Percentiles rank a stretch among this genome's conserved stretches.
Conservation (phyloP, 768 basidiomycete species). For the Butyriboletus loyo region DNA sequence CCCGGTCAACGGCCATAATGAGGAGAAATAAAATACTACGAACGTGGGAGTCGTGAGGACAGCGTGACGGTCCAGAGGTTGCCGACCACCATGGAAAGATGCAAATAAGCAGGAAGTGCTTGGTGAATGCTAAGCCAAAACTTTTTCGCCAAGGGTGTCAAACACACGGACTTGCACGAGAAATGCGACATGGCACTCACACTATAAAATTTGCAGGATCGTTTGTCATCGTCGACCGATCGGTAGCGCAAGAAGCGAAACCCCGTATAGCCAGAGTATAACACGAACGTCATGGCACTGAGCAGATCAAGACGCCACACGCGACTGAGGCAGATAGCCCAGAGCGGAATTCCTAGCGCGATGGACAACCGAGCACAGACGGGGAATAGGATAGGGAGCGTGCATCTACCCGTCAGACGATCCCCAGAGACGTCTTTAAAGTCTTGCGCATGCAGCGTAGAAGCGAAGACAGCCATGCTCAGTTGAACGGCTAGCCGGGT, state of each 20-base stretch:
- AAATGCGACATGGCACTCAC: conserved; percentile 6
- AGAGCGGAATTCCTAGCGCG: conserved; percentile 20
- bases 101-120: conserved; percentile 15
- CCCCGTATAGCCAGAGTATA: conserved; percentile 17
- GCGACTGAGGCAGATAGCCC: conserved; percentile 21
- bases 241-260: conserved; percentile 17
- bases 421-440: conserved; percentile 42
- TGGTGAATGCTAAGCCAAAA: conserved; percentile 15
- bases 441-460: conserved; percentile 33
- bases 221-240: conserved; percentile 16
- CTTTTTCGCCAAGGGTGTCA: conserved; percentile 10
- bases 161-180: neutral
- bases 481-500: conserved; percentile 22
- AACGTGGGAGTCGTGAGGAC: neutral
- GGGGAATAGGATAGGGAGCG: conserved; percentile 41
- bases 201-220: conserved; percentile 23
- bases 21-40: neutral
- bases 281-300: conserved; percentile 12
- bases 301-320: conserved; percentile 20
- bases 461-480: conserved; percentile 28
- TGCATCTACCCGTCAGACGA: conserved; percentile 31
- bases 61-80: neutral
- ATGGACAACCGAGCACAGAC: conserved; percentile 15
- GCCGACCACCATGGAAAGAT: neutral
- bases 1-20: too few species aligned